Percentiles rank a stretch among this genome's conserved stretches.
These are phyloP conservation scores for Neurospora sp. DNA, from an alignment of 2,329 filamentous ascomycete species.

Conservation along the genomic window DNA sequence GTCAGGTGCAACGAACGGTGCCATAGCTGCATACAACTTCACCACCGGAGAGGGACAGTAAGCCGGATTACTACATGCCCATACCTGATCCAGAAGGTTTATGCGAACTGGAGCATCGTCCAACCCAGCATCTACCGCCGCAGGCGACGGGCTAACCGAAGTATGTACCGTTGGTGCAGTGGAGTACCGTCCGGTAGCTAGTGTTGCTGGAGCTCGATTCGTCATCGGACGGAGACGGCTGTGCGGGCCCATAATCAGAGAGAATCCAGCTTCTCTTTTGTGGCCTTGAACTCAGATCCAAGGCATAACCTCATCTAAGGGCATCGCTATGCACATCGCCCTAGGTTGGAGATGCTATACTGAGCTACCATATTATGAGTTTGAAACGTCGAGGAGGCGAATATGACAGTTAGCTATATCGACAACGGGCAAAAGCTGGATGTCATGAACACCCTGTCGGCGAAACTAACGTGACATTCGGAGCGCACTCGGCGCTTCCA, in stretches of 20 bases:
- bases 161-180: not conserved
- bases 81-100: not conserved
- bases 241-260: not conserved
- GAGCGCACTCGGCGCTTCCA: not conserved
- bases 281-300: not conserved
- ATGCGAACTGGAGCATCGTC: not conserved
- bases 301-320: not conserved
- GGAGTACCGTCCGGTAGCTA: not conserved
- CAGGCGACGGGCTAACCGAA: not conserved
- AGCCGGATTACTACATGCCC: not conserved
- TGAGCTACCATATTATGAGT: not conserved
- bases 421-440: not conserved
- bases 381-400: not conserved
- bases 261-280: not conserved
- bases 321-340: not conserved
- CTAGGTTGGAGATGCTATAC: not conserved
- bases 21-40: not conserved
- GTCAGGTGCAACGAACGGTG: not conserved
- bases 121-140: not conserved
- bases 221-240: not conserved
- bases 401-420: not conserved
- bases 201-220: not conserved
- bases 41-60: not conserved
- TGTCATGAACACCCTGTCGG: not conserved
- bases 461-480: not conserved